Conservation (phyloP, 495 filamentous ascomycete genomes). For the Aspergillus asperescens region DNA sequence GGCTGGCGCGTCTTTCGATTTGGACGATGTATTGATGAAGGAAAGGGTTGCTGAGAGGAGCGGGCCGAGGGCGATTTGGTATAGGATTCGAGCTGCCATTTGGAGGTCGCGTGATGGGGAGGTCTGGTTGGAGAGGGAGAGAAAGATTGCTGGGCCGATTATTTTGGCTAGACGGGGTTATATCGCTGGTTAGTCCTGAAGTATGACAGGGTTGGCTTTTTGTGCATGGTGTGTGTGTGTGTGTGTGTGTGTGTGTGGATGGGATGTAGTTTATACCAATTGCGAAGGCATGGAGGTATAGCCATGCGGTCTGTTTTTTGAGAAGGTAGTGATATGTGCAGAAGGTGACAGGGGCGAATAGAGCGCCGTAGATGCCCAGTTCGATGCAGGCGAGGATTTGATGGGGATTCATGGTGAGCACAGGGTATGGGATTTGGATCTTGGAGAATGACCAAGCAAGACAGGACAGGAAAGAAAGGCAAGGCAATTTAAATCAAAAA, state of each 20-base stretch:
- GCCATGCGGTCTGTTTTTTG: background rate
- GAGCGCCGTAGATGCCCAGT: background rate
- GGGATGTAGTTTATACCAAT: too few species aligned
- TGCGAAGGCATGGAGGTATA: background rate
- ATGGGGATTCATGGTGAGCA: background rate
- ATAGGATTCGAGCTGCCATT: background rate
- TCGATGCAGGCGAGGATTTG: background rate
- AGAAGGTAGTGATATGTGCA: background rate
- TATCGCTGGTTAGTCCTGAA: too few species aligned
- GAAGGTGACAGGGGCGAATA: background rate
- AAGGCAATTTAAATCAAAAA: too few species aligned
- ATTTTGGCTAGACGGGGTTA: background rate
- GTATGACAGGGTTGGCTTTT: too few species aligned
- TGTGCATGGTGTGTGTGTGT: too few species aligned
- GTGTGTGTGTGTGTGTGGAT: too few species aligned
- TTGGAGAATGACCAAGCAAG: too few species aligned
- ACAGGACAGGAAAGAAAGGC: too few species aligned
- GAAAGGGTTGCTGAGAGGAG: background rate
- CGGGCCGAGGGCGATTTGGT: background rate
- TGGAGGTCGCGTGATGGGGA: background rate
- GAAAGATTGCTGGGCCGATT: background rate
- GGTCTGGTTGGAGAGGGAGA: background rate
- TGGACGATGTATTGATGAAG: background rate
- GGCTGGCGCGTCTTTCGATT: background rate
- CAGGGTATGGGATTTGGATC: too few species aligned